Conservation (phyloP, 2,329 filamentous ascomycete species). For the Cladorrhinum sp. region DNA sequence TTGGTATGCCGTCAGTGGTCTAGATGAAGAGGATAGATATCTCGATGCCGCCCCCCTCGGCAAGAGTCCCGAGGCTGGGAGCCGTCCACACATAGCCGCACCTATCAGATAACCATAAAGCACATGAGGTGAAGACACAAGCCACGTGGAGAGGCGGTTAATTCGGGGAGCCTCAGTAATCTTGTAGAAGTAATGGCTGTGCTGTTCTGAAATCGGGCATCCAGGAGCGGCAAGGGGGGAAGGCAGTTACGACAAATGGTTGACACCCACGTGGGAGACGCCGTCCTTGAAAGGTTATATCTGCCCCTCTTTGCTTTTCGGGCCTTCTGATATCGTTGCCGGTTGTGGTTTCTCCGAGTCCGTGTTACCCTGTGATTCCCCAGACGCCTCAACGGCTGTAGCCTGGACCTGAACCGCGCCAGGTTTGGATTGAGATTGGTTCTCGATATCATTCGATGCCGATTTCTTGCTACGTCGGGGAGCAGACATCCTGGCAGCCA, state of each 20-base stretch:
- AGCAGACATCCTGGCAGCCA: constrained; percentile 39
- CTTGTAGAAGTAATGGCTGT: not conserved
- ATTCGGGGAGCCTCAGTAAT: not conserved
- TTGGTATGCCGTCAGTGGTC: not conserved
- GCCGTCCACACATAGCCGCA: not conserved
- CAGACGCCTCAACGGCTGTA: not conserved
- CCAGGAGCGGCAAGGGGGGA: not conserved
- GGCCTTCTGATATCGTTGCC: not conserved
- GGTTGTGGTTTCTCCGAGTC: not conserved
- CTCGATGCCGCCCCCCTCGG: not conserved
- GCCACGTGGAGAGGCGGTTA: not conserved
- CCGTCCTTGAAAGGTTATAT: not conserved
- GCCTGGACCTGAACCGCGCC: not conserved
- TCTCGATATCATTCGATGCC: not conserved
- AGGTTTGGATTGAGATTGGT: constrained; percentile 19
- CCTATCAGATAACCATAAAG: not conserved
- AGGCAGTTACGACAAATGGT: not conserved
- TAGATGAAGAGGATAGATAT: not conserved
- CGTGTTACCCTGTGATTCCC: not conserved
- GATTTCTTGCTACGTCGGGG: not conserved
- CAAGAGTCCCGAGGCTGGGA: not conserved
- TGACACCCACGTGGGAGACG: not conserved
- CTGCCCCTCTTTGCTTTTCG: not conserved
- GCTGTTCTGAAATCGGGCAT: not conserved
- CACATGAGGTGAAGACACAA: not conserved